phyloP scores from a whole-genome alignment of 2,329 filamentous ascomycete species.

The Zasmidium angulare region DNA sequence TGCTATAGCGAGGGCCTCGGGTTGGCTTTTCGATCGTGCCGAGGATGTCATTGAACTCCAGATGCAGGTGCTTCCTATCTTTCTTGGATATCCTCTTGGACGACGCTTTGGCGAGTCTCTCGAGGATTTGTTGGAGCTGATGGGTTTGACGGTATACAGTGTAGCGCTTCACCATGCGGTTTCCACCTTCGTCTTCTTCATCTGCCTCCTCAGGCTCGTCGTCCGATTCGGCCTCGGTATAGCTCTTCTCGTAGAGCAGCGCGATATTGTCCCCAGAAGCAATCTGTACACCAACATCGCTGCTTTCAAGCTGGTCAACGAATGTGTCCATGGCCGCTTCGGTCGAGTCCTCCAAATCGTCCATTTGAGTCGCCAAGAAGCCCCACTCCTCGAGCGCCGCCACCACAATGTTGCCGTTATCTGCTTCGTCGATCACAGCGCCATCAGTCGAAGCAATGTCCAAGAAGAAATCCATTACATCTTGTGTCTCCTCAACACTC shows the following conservation, averaged over 20 bases:
- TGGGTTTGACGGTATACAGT: slow-evolving; percentile 65
- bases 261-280: slow-evolving; percentile 79
- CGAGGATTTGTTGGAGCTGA: slow-evolving; percentile 60
- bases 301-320: slow-evolving; percentile 79
- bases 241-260: slow-evolving; percentile 74
- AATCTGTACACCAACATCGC: slow-evolving; percentile 70
- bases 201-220: slow-evolving; percentile 45
- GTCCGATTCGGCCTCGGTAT: slow-evolving; percentile 58
- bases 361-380: slow-evolving; percentile 73
- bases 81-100: slow-evolving; percentile 65
- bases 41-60: slow-evolving; percentile 65
- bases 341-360: slow-evolving; percentile 70
- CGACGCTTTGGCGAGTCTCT: slow-evolving; percentile 59
- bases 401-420: slow-evolving; percentile 68
- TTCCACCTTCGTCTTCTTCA: slow-evolving; percentile 46
- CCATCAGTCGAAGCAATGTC: slow-evolving; percentile 81
- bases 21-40: slow-evolving; percentile 66
- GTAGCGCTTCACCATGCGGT: slow-evolving; percentile 61
- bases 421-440: slow-evolving; percentile 66
- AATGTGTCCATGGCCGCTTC: slow-evolving; percentile 76
- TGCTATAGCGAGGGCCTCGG: slow-evolving; percentile 65
- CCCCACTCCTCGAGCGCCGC: slow-evolving; percentile 78
- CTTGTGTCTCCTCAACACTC: slow-evolving; percentile 62
- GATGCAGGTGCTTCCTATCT: slow-evolving; percentile 65
- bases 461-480: slow-evolving; percentile 72